Base-by-base conservation (phyloP, 257 asterid species). In the Paulownia fortunei region DNA sequence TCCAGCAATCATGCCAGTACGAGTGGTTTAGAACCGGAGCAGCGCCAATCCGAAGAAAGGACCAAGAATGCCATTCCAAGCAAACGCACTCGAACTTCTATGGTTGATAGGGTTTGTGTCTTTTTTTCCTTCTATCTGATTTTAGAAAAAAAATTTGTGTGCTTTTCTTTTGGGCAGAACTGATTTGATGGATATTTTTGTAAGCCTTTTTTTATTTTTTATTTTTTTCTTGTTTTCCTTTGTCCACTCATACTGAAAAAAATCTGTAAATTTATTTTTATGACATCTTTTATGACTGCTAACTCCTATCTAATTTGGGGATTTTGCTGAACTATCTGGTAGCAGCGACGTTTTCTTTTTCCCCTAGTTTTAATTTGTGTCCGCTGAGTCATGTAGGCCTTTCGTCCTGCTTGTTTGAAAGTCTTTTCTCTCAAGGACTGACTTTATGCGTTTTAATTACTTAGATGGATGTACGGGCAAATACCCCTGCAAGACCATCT, bases 71-170 rank as follows among this genome's bases (percentile, higher is more conserved):
- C 84, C 76, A 84, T 86, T 70, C 97, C 94, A 82, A 91, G 79
- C 89, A 94, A 92, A 86, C 98, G 98, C 16, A 87, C 98, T 76
- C 94, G 97, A 82, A 94, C 97, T 47, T 91, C 97, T 78, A 80
- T 91, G 94, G 84, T 81, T 68, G 98, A 89, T 64, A 87, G 91
- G 92, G 97, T 90, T 76, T 78, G 94, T 83, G 27, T 79, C 78
- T 52, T 78, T 37, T 6, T n/a, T 52, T 56, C 46, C 24, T 41
- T 63, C 41, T 56, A 23, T 54, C 27, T 61, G 47, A 56, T 11
- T 69, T 62, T 41, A 8, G 0, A 18, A 56, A 49, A 59, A 30
- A 59, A 60, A 66, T 80, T 39, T 49, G 21, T 27, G 12, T 21
- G 10, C 44, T 49, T 79, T 67, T 37, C 18, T 8, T 66, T 19